These are phyloP conservation scores for Vigna reflexopilosa DNA, from an alignment of 306 rosid genomes.

Conservation along the genomic window DNA sequence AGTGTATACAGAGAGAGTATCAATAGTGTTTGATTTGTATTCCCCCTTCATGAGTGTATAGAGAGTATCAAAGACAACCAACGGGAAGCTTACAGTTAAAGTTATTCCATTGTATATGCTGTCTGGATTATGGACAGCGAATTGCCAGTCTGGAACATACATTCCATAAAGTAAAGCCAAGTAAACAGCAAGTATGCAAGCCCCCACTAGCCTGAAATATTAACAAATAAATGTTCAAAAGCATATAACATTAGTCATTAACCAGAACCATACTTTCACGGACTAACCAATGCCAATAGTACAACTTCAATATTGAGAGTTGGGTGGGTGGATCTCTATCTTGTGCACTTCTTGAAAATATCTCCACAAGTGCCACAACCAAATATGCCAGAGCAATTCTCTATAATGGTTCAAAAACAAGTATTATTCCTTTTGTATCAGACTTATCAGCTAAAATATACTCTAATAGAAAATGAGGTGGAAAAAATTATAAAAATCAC, in stretches of 20 bases:
- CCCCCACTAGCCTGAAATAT: slow-evolving; percentile 76
- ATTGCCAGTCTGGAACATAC: slow-evolving; percentile 86
- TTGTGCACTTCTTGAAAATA: slow-evolving; percentile 64
- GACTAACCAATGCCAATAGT: slow-evolving; percentile 87
- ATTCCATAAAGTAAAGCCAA: slow-evolving; percentile 74
- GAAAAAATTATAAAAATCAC: no score
- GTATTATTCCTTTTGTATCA: slow-evolving; percentile 22
- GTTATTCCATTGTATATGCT: slow-evolving; percentile 64
- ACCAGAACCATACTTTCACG: slow-evolving; percentile 10
- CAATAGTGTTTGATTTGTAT: no score
- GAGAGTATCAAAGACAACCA: no score
- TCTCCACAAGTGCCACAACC: slow-evolving; percentile 77
- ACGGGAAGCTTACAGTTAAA: no score
- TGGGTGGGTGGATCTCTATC: slow-evolving; percentile 48
- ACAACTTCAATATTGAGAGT: slow-evolving; percentile 68
- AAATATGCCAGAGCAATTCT: slow-evolving; percentile 93
- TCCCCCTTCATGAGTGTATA: no score
- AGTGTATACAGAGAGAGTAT: no score
- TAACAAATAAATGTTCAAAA: slow-evolving; percentile 24
- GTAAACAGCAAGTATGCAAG: slow-evolving; percentile 66
- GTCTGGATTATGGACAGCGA: slow-evolving; percentile 68
- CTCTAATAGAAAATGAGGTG: no score
- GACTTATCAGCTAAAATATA: background rate
- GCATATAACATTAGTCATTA: background rate
- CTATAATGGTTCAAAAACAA: slow-evolving; percentile 47